These are phyloP conservation scores for Metarhizium robertsii DNA, from an alignment of 2,329 filamentous ascomycete genomes.

Conservation along the genomic window DNA sequence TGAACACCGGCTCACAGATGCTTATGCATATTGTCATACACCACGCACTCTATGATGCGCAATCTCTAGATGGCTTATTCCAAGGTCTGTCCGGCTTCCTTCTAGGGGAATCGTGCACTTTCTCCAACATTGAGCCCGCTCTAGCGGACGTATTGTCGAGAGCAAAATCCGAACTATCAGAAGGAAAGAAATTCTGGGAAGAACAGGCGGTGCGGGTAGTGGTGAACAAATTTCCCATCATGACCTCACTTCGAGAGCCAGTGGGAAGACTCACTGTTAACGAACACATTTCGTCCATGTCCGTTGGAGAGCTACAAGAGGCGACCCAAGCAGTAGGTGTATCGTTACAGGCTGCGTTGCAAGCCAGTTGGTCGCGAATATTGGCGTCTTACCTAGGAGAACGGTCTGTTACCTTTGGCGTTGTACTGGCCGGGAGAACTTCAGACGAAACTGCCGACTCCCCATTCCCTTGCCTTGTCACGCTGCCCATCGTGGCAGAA, in stretches of 20 bases:
- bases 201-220: slow-evolving; percentile 40
- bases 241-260: slow-evolving; percentile 52
- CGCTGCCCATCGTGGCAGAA: slow-evolving; percentile 60
- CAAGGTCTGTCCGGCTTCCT: slow-evolving; percentile 38
- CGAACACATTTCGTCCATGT: slow-evolving; percentile 24
- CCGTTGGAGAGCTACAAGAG: slow-evolving; percentile 39
- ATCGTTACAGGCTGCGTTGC: slow-evolving; percentile 67
- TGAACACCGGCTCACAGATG: slow-evolving; percentile 15
- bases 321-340: slow-evolving; percentile 49
- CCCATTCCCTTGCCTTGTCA: slow-evolving; percentile 73
- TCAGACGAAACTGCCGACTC: slow-evolving; percentile 47
- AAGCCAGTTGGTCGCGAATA: slow-evolving; percentile 70
- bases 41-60: slow-evolving; percentile 80
- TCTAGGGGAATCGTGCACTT: slow-evolving; percentile 6
- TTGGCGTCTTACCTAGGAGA: slow-evolving; percentile 73
- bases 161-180: slow-evolving; percentile 15
- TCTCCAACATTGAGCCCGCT: slow-evolving; percentile 21
- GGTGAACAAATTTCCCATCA: slow-evolving; percentile 64
- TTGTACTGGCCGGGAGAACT: slow-evolving; percentile 68
- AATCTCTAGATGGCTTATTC: slow-evolving; percentile 59
- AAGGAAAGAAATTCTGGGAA: slow-evolving; percentile 54
- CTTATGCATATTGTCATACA: slow-evolving; percentile 48
- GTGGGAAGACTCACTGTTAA: slow-evolving; percentile 23
- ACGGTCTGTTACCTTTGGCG: slow-evolving; percentile 62
- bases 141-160: slow-evolving; percentile 33